A percentile compares a stretch with the other conserved stretches of the same genome.
phyloP scores from a whole-genome alignment of 1,284 basidiomycete species.

The Irpex sp. region DNA sequence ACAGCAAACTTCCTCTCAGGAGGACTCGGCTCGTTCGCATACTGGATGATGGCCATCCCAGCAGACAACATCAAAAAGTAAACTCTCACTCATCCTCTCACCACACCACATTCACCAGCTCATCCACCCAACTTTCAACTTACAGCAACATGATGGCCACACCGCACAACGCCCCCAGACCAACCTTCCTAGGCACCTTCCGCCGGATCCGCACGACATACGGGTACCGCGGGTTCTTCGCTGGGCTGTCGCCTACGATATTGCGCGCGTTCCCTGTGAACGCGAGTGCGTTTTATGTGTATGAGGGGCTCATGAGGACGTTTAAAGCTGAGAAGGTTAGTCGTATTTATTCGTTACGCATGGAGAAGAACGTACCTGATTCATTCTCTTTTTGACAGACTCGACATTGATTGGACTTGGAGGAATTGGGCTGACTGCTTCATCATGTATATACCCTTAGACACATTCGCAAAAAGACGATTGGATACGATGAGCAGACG shows the following conservation, averaged over 20 bases:
- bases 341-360: no score
- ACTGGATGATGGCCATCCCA: slow-evolving; percentile 70
- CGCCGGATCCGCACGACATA: slow-evolving; percentile 46
- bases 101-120: not conserved
- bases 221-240: slow-evolving; percentile 59
- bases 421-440: not conserved
- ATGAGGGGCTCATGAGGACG: slow-evolving; percentile 62
- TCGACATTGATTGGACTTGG: not conserved
- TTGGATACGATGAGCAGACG: no score
- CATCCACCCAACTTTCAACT: not conserved
- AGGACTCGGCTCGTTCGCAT: slow-evolving; percentile 58
- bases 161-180: slow-evolving; percentile 38
- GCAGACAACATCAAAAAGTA: slow-evolving; percentile 80
- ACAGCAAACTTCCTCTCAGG: slow-evolving; percentile 70
- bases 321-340: slow-evolving; percentile 68
- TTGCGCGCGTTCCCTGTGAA: slow-evolving; percentile 72
- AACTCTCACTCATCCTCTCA: slow-evolving; percentile 16
- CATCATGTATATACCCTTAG: not conserved
- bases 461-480: not conserved
- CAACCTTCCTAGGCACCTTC: slow-evolving; percentile 45
- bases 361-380: no score
- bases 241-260: slow-evolving; percentile 56
- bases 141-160: slow-evolving; percentile 60
- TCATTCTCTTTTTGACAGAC: not conserved
- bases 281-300: slow-evolving; percentile 69